A percentile compares a stretch with the other conserved stretches of the same genome.
phyloP scores from a whole-genome alignment of 2,329 filamentous ascomycete genomes.

The Zymoseptoria ardabiliae region DNA sequence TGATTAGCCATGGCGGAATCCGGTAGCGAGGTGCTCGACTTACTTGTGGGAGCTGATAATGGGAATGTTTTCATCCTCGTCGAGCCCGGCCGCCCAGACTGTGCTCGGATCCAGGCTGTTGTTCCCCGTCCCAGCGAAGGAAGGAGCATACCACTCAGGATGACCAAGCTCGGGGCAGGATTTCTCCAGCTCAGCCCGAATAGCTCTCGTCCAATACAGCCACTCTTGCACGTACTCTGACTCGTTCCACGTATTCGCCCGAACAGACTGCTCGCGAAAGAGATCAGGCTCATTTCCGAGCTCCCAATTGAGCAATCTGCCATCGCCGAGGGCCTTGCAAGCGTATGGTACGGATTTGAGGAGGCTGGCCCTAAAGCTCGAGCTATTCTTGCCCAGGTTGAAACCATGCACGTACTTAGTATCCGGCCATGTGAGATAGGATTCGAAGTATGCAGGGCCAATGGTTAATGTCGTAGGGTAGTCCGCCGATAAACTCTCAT shows the following conservation, averaged over 20 bases:
- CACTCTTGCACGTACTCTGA: conserved; percentile 51
- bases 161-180: conserved; percentile 45
- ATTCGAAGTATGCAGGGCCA: conserved; percentile 56
- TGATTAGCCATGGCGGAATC: conserved; percentile 2
- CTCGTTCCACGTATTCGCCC: conserved; percentile 50
- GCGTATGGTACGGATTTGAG: conserved; percentile 49
- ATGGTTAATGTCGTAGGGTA: conserved; percentile 56
- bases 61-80: conserved; percentile 43
- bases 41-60: conserved; percentile 56
- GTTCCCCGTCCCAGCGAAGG: conserved; percentile 45
- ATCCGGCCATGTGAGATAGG: conserved; percentile 50
- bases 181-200: conserved; percentile 40
- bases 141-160: conserved; percentile 48
- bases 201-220: conserved; percentile 47
- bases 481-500: conserved; percentile 45
- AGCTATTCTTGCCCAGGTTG: conserved; percentile 50
- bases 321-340: conserved; percentile 48
- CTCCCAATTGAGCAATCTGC: conserved; percentile 51
- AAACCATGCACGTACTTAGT: conserved; percentile 56
- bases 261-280: conserved; percentile 44
- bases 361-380: conserved; percentile 46
- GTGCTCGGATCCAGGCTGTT: conserved; percentile 46
- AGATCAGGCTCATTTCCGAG: conserved; percentile 60
- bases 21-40: conserved; percentile 14
- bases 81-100: conserved; percentile 49